A percentile compares a stretch with the other conserved stretches of the same genome.
These are phyloP conservation scores for Amyloporia xantha DNA, from an alignment of 768 basidiomycete genomes.

Conservation along the genomic window DNA sequence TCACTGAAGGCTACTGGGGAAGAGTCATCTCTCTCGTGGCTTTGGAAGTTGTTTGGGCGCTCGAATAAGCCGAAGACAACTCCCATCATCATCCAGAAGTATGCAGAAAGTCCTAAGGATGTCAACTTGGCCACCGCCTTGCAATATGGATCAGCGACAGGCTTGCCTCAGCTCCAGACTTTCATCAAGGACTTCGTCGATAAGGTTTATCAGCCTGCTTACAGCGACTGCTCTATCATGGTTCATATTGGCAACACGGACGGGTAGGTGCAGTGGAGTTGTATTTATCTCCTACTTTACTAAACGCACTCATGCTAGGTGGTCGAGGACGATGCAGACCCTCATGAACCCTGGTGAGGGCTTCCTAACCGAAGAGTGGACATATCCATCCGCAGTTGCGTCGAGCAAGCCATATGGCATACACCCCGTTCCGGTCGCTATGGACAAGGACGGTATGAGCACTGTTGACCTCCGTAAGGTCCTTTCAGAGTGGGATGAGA, in stretches of 20 bases:
- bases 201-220: conserved; percentile 52
- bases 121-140: conserved; percentile 59
- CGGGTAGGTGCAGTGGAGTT: conserved; percentile 26
- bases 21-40: conserved; percentile 40
- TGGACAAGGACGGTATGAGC: conserved; percentile 72
- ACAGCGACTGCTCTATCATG: conserved; percentile 51
- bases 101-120: conserved; percentile 35
- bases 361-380: conserved; percentile 61
- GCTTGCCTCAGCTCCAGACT: conserved; percentile 48
- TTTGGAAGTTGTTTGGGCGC: conserved; percentile 48
- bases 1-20: conserved; percentile 27
- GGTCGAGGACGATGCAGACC: conserved; percentile 51
- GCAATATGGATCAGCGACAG: conserved; percentile 57
- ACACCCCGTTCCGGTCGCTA: conserved; percentile 46
- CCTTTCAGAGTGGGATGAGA: conserved; percentile 61
- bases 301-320: conserved; percentile 21
- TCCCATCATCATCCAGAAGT: conserved; percentile 56
- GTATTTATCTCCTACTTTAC: not conserved
- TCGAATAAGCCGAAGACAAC: conserved; percentile 36
- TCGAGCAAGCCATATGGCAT: conserved; percentile 33
- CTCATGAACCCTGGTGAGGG: conserved; percentile 63
- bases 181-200: conserved; percentile 53
- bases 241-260: conserved; percentile 68
- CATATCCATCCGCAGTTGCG: conserved; percentile 57
- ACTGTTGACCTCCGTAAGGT: conserved; percentile 50